Base-by-base conservation (phyloP, 2,329 filamentous ascomycete species). In the Beauveria asiatica region DNA sequence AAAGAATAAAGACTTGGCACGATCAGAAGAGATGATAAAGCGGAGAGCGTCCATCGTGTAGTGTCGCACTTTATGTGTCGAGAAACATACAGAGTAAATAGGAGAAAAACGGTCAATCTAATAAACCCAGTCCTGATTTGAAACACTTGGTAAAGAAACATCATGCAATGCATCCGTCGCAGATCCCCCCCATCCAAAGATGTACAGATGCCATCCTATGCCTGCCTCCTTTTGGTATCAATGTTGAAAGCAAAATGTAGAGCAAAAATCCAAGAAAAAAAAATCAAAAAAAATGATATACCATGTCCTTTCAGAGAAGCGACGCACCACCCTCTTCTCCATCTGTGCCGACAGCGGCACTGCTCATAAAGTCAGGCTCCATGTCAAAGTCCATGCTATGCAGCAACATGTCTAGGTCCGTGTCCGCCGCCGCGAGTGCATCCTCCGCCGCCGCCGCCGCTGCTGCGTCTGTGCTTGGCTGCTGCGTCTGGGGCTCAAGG, bases 331-430 rank as follows among this genome's bases (percentile, higher is more conserved):
- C 57, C 17, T 53, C 41, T 23, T 59, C 57, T 16, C 25, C 56
- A 23, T 54, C 49, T 11, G 13, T 50, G 9, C 49, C 48, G 7
- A 52, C 41, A 0, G 54, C 41, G 7, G 42, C 57, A 21, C 50
- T 59, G 19, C 42, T 53, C 57, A 59, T 59, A 33, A 65, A 56
- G 16, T 70, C 68, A 46, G 67, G 62, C 42, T 68, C 66, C 61
- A 76, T 72, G 19, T 76, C 73, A 67, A 78, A 77, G 59, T 74
- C 71, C 72, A 78, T 75, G 41, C 76, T 72, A 62, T 75, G 70
- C 52, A 79, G 57, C n/a, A 78, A 72, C 49, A 71, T 72, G 56
- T 73, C 71, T 42, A 78, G 63, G 56, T 77, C 73, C 21, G 68
- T 8, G 11, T 56, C 42, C 7, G 17, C 53, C 23, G 39, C 33